These are phyloP conservation scores for Spergularia marina DNA, from an alignment of 148 eudicot species.

Conservation along the genomic window DNA sequence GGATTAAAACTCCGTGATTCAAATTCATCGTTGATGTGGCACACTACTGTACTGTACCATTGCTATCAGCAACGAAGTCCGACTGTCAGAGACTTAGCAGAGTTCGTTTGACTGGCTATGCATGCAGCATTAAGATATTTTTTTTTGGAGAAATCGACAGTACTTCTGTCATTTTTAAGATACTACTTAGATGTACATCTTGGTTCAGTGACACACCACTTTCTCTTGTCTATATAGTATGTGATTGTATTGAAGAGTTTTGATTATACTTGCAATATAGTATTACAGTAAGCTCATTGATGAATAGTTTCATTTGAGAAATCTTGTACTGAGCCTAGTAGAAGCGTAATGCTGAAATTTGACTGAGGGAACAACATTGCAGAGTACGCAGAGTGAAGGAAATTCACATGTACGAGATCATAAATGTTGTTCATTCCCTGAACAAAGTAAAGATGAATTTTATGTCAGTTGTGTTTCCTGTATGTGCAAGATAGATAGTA, in stretches of 20 bases:
- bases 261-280: background rate
- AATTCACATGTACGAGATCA: too few species aligned
- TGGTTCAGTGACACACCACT: background rate
- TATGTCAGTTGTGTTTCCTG: too few species aligned
- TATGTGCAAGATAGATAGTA: too few species aligned
- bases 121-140: background rate
- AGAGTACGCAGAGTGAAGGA: too few species aligned
- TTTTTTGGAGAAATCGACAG: background rate
- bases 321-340: too few species aligned
- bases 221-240: background rate
- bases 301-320: too few species aligned
- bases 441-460: too few species aligned
- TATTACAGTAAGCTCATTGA: background rate
- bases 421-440: too few species aligned
- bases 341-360: too few species aligned
- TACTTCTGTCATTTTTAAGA: background rate
- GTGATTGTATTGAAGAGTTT: background rate
- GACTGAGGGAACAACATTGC: too few species aligned
- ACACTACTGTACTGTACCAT: background rate
- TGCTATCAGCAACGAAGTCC: background rate
- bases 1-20: conserved; percentile 68
- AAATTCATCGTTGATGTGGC: background rate
- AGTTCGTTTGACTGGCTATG: background rate
- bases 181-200: background rate
- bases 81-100: background rate